Base-by-base conservation (phyloP, 2,329 filamentous ascomycete species). In the Didymella pinodella region DNA sequence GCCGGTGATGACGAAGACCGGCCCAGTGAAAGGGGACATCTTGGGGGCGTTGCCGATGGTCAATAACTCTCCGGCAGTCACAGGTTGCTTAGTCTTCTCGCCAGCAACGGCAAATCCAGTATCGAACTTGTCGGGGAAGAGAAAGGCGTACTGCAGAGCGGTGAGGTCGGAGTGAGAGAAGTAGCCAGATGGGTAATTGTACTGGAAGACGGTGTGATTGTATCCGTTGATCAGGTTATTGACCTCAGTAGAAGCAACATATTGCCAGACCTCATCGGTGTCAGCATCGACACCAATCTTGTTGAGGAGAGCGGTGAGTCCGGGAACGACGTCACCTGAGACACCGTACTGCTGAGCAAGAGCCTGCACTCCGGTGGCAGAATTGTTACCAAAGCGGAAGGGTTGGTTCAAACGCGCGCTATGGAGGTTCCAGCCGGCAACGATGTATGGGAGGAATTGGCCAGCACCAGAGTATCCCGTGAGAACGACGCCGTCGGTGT, bases 1-100 rank as follows among this genome's bases (percentile, higher is more conserved):
- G 16, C 87, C 86, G 31, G 85, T 88, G 57, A 89, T 80, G 48
- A 89, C 79, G 45, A 87, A 73, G 0, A 86, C 85, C 0, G 86
- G 85, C 0, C 85, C 86, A 2, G 68, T 74, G 66, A 85, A 86
- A 0, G 69, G 61, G 52, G 75, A 76, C 7, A 40, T 59, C 61
- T 65, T 63, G 0, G 75, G 77, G 1, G 77, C 71, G 14, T 70
- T 76, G 4, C 79, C 82, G 5, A 88, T 71, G 1, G 85, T 88
- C 41, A 89, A 71, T 1, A 89, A 69, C 71, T 89, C 87, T 25
- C 85, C 87, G 0, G 82, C 66, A 0, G 86, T 82, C 11, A 85
- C 82, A 0, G 86, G 86, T 69, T 88, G 81, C n/a, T 83, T 83
- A 2, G 76, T 82, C 48, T 65, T 58, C 62, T 80, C 81, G 1